Evolutionary conservation across 257 asterid genomes (phyloP), one percentile per base, ranked within the genome.

Genomic region (Solanum pennellii): DNA sequence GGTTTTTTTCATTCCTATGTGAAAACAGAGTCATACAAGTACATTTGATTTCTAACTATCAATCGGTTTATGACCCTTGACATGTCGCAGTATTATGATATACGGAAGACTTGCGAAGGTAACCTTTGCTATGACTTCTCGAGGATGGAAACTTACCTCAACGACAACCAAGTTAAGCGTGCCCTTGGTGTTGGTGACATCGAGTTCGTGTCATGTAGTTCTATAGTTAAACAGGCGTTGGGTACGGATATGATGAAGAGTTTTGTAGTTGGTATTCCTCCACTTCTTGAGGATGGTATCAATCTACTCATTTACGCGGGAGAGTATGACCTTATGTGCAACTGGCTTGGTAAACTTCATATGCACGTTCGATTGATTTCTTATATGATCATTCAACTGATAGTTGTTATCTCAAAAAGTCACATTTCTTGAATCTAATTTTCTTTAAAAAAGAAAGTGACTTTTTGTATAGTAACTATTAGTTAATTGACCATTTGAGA

Each of bases 301-400:
- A 91, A 91, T 16, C n/a, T 93, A 27, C 94, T 94, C 6, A 86
- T 93, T 2, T 94, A 94, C 35, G 96, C 94, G 8, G 96, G 95
- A 39, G 95, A 94, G 83, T 94, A 91, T 89, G 96, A 94, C 88
- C 91, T 94, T 87, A 93, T 94, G 35, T 94, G 96, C 92, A 83
- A 83, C 86, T 60, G 86, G 86, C 76, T 83, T 12, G 86, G 86
- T 83, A 62, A 33, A 73, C 31, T 37, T 73, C 31, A 37, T 73
- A 52, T 52, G 23, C 11, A 6, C n/a, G 18, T 49, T 49, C 21
- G 1, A 49, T 49, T 49, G 9, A 49, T 49, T 49, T n/a, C 71
- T 60, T 15, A 21, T 4, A 60, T 23, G 71, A 25, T 62, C 3
- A 62, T 59, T 59, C 27, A 59, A 59, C 25, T 21, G 1, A 62